phyloP scores from a whole-genome alignment of 2,329 filamentous ascomycete genomes.

The Fusarium lyarnte region DNA sequence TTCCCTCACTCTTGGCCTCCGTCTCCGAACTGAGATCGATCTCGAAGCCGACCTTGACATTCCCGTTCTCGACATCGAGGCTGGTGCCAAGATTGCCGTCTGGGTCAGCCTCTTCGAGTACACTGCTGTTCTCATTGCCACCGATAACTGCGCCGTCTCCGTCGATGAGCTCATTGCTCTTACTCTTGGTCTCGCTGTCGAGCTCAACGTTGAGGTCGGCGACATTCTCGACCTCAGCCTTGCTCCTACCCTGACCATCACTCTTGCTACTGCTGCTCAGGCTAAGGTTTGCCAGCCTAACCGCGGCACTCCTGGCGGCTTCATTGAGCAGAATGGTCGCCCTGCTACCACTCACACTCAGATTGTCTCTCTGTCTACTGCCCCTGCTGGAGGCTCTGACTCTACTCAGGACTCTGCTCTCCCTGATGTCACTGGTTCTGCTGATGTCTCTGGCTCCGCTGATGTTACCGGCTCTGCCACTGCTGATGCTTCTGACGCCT shows the following conservation, averaged over 20 bases:
- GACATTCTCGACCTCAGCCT: constrained; percentile 51
- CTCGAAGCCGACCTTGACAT: constrained; percentile 47
- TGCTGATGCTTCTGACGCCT: background rate
- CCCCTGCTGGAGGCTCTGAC: background rate
- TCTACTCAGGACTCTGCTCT: background rate
- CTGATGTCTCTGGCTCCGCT: background rate
- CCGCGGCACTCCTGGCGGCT: constrained; percentile 29
- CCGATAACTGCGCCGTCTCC: constrained; percentile 49
- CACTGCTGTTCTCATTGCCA: constrained; percentile 52
- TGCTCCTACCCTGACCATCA: constrained; percentile 54
- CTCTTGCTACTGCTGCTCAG: constrained; percentile 42
- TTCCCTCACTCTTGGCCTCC: constrained; percentile 59
- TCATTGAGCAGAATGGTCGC: background rate
- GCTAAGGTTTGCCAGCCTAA: constrained; percentile 27
- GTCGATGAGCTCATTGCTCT: constrained; percentile 36
- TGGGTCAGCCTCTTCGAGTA: constrained; percentile 66
- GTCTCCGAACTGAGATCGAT: constrained; percentile 59
- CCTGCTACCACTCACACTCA: background rate
- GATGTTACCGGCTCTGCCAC: background rate
- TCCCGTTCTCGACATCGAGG: constrained; percentile 45
- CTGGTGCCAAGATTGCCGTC: constrained; percentile 56
- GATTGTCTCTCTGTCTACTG: constrained; percentile 2
- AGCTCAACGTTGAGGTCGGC: constrained; percentile 38
- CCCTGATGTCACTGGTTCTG: background rate
- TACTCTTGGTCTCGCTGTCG: constrained; percentile 37